Evolutionary conservation across 73 alveolate genomes (phyloP).

Genomic region (Paramecium octaurelia): DNA sequence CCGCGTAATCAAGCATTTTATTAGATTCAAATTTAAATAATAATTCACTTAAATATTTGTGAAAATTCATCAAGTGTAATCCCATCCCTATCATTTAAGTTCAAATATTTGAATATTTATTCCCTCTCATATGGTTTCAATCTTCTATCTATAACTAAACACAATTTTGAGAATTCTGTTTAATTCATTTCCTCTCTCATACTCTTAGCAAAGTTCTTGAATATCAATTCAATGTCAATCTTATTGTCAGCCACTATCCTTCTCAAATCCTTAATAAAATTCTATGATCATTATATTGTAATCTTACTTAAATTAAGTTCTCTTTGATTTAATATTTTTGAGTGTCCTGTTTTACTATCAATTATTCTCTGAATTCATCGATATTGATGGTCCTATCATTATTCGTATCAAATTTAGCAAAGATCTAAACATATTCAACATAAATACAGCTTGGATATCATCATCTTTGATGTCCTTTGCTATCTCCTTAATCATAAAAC

Average conservation of each 20-base stretch:
- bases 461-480: not conserved
- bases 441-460: not conserved
- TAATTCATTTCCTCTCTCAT: not conserved
- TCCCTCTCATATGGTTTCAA: not conserved
- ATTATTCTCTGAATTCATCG: not conserved
- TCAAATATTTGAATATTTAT: not conserved
- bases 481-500: not conserved
- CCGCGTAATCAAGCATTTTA: not conserved
- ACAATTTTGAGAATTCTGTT: not conserved
- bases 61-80: not conserved
- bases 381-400: not conserved
- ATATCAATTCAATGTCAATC: not conserved
- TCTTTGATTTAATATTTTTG: not conserved
- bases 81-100: not conserved
- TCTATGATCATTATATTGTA: not conserved
- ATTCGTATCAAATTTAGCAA: not conserved
- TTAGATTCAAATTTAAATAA: not conserved
- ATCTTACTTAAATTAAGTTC: not conserved
- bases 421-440: not conserved
- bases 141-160: constrained; percentile 1
- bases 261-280: not conserved
- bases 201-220: not conserved
- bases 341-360: not conserved
- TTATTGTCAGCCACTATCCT: not conserved
- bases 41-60: not conserved